Evolutionary conservation across 2,329 filamentous ascomycete species (phyloP).

Genomic region (Huntiella abstrusa): DNA sequence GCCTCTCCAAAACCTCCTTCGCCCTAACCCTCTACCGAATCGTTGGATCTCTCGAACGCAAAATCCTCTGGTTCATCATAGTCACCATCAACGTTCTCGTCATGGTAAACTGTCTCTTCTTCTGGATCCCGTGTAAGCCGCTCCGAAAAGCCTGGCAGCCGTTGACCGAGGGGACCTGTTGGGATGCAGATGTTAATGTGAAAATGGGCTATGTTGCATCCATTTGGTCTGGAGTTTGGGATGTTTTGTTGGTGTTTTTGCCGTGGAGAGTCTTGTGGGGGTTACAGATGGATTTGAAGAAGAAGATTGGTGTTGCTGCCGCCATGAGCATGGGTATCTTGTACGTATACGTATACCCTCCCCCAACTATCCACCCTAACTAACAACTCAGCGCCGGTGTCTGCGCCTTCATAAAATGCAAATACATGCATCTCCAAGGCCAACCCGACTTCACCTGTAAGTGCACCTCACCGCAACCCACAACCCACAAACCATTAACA

Average conservation of each 20-base stretch:
- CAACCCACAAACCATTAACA: neutral
- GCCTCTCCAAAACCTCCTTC: conserved; percentile 15
- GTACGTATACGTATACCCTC: conserved; percentile 11
- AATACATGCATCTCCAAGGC: conserved; percentile 1
- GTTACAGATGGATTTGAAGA: conserved; percentile 15
- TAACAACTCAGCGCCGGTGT: conserved; percentile 4
- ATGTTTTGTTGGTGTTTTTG: conserved; percentile 13
- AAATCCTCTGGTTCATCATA: conserved; percentile 16
- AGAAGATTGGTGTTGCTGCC: conserved; percentile 15
- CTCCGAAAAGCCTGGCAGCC: conserved; percentile 15
- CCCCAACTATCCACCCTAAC: neutral
- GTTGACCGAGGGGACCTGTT: conserved; percentile 14
- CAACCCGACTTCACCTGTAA: conserved; percentile 6
- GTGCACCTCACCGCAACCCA: neutral
- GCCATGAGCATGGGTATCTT: conserved; percentile 16
- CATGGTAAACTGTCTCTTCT: conserved; percentile 13
- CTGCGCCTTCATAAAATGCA: conserved; percentile 9
- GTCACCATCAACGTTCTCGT: conserved; percentile 14
- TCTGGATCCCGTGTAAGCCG: conserved; percentile 16
- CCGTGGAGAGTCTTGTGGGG: conserved; percentile 16
- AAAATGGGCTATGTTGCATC: conserved; percentile 3
- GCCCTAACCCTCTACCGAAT: conserved; percentile 17
- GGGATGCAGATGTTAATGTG: conserved; percentile 11
- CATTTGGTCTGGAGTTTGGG: conserved; percentile 13
- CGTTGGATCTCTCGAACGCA: conserved; percentile 13